Base-by-base conservation (phyloP, 1,139 yeast genomes). In the Candida sp. region DNA sequence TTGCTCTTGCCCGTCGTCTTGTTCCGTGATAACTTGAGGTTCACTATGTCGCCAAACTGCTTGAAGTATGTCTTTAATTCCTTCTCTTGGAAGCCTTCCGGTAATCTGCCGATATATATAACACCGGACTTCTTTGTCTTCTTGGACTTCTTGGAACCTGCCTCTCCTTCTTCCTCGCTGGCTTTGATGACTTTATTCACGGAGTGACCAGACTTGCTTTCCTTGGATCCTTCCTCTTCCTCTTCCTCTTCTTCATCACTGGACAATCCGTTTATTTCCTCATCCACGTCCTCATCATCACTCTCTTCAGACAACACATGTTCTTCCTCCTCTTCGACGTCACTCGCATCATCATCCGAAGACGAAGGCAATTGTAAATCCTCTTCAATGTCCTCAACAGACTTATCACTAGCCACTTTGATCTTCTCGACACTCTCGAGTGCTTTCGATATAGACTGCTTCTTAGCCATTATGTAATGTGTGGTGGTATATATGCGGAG, bases 1-100 rank as follows among this genome's bases (percentile, higher is more conserved):
- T 92, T 93, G 23, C 97, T 87, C 55, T 86, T 85, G 44, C 99
- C 99, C 3, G 96, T 86, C 68, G 87, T 89, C 68, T 89, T 92
- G 76, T 90, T 93, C 67, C 98, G 84, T 41, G 97, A 90, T 53
- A 94, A 72, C 60, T 94, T 84, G 51, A 92, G 78, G 60, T 91
- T 85, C 48, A 84, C 77, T 54, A 94, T 85, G 43, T 83, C 85
- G 53, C 99, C 99, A 72, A 94, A 94, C 72, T 94, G 99, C 48
- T 83, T 72, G 67, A 94, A 94, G 72, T 94, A 94, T 63, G 83
- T 81, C 57, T 80, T 80, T 81, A 88, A 78, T 72, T 94, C 97
- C 40, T 73, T 76, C 70, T 94, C 98, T 63, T 91, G 87, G 75
- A 94, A 92, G 48, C 97, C 97, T 60, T 87, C 86, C 42, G 99